phyloP scores from a whole-genome alignment of 176 grass and related monocot genomes.

The Eremochloa ophiuroides region DNA sequence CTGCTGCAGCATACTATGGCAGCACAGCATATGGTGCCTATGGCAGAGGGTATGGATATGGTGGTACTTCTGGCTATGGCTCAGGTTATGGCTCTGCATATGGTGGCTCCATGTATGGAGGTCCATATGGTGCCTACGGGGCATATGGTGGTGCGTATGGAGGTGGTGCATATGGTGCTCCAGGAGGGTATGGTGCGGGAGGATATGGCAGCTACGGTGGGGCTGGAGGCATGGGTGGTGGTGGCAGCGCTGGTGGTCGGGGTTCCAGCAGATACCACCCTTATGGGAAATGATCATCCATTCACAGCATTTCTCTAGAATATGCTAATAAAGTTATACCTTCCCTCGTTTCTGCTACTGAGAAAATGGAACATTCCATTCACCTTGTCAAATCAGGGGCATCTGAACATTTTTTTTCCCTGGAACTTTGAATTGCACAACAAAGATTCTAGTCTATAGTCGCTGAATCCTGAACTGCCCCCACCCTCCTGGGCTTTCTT shows the following conservation, averaged over 20 bases:
- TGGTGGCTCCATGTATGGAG: slow-evolving; percentile 73
- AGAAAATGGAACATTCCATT: slow-evolving; percentile 14
- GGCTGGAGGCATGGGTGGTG: slow-evolving; percentile 42
- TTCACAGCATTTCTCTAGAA: slow-evolving; percentile 1
- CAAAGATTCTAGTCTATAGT: slow-evolving; percentile 21
- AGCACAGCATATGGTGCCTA: slow-evolving; percentile 62
- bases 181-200: slow-evolving; percentile 47
- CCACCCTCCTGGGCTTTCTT: not conserved
- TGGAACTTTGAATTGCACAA: slow-evolving; percentile 1
- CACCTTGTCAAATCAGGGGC: not conserved
- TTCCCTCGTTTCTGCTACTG: slow-evolving; percentile 7
- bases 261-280: slow-evolving; percentile 78
- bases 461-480: slow-evolving; percentile 15
- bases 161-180: slow-evolving; percentile 42
- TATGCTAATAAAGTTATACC: slow-evolving; percentile 37
- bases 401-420: slow-evolving; percentile 17
- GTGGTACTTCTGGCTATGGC: slow-evolving; percentile 43
- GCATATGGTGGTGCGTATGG: slow-evolving; percentile 47
- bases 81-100: slow-evolving; percentile 61
- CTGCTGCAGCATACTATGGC: slow-evolving; percentile 52
- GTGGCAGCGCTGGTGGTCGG: slow-evolving; percentile 30
- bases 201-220: slow-evolving; percentile 55
- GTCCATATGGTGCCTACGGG: slow-evolving; percentile 48
- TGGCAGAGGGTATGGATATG: slow-evolving; percentile 58
- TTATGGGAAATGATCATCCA: slow-evolving; percentile 50